These are phyloP conservation scores for Lippia alba DNA, from an alignment of 305 asterid species.

Conservation along the genomic window DNA sequence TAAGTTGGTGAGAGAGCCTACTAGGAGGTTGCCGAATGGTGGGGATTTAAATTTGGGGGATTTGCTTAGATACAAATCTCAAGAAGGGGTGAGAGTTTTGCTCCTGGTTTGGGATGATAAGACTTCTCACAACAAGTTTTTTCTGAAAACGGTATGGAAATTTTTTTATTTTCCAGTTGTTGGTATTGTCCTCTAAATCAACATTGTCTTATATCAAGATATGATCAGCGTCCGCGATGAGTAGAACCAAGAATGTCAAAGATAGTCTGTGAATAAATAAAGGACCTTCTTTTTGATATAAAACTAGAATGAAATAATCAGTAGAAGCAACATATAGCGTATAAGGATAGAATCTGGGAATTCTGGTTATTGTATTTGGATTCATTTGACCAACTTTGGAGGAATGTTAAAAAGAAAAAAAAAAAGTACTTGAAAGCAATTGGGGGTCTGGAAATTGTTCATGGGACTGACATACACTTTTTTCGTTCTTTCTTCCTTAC, in stretches of 20 bases:
- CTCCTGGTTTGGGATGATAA: constrained; percentile 97
- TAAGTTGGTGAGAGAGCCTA: constrained; percentile 88
- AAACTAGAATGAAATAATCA: too few species aligned
- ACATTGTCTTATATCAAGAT: not conserved
- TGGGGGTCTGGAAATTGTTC: too few species aligned
- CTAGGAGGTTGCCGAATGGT: constrained; percentile 74
- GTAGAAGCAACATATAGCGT: too few species aligned
- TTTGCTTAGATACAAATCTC: constrained; percentile 83
- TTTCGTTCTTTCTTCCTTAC: not conserved
- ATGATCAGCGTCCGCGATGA: not conserved
- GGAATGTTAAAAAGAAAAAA: too few species aligned
- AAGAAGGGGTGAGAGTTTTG: constrained; percentile 95
- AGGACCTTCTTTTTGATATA: too few species aligned
- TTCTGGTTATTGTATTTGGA: not conserved
- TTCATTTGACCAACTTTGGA: not conserved
- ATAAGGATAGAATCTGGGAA: not conserved
- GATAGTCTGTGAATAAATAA: not conserved
- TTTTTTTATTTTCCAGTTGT: constrained; percentile 3
- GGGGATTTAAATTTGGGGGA: constrained; percentile 90
- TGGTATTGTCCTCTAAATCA: constrained; percentile 3
- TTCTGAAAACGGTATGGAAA: constrained; percentile 67
- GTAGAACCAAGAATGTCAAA: not conserved
- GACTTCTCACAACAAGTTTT: constrained; percentile 92
- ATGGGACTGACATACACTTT: not conserved
- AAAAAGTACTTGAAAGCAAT: too few species aligned